These are phyloP conservation scores for Chrysopogon serrulatus DNA, from an alignment of 176 grass and related monocot genomes.

Conservation along the genomic window DNA sequence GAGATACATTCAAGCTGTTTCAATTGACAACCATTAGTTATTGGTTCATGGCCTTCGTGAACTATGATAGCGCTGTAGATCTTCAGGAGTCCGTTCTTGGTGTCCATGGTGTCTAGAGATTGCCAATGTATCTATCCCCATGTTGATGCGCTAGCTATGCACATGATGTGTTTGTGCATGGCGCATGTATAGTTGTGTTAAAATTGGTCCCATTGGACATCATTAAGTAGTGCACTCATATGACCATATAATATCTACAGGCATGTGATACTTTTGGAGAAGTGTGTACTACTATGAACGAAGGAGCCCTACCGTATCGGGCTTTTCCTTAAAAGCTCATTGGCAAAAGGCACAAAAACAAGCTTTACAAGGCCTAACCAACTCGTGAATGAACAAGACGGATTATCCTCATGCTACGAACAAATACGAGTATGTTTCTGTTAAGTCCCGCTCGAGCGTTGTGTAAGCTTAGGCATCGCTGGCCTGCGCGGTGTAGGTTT, in stretches of 20 bases:
- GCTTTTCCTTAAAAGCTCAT: too few relatives aligned
- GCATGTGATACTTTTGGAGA: neutral
- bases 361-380: too few relatives aligned
- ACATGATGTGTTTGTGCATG: neutral
- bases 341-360: too few relatives aligned
- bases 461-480: too few relatives aligned
- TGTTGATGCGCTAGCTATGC: neutral
- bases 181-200: neutral
- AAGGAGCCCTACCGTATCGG: too few relatives aligned
- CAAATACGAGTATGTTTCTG: too few relatives aligned
- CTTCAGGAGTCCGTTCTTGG: constrained; percentile 21
- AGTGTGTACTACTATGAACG: neutral
- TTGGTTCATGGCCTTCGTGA: constrained; percentile 49
- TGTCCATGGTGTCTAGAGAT: constrained; percentile 17
- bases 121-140: neutral
- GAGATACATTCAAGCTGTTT: constrained; percentile 41
- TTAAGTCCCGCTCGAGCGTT: too few relatives aligned
- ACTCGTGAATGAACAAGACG: too few relatives aligned
- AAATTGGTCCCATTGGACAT: neutral
- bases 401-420: too few relatives aligned
- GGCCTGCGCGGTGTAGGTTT: too few relatives aligned
- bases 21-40: constrained; percentile 47
- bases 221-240: too few relatives aligned
- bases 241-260: too few relatives aligned
- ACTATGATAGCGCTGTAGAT: constrained; percentile 32